Percentiles rank a stretch among this genome's conserved stretches.
phyloP scores from a whole-genome alignment of 1,284 basidiomycete genomes.

The Trametes hirsuta region DNA sequence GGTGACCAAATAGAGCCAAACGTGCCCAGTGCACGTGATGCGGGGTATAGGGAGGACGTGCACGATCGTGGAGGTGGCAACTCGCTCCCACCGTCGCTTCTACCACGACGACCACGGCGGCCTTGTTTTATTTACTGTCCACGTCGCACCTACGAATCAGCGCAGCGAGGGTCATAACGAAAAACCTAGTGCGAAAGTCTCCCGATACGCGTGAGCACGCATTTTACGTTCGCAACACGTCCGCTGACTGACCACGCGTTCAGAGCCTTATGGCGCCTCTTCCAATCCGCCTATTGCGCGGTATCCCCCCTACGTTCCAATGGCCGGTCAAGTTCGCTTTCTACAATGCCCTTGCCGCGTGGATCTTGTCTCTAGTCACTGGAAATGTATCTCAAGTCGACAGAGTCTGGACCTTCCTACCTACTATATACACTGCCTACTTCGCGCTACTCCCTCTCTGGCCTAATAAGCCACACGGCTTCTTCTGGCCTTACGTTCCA shows the following conservation, averaged over 20 bases:
- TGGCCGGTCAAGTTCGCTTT: constrained; percentile 71
- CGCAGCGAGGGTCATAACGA: no score
- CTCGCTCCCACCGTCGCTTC: background rate
- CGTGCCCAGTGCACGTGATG: constrained; percentile 7
- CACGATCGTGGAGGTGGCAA: background rate
- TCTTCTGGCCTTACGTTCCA: constrained; percentile 60
- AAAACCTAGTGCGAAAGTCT: no score
- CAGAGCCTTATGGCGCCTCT: constrained; percentile 20
- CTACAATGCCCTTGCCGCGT: constrained; percentile 50
- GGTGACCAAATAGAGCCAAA: constrained; percentile 6
- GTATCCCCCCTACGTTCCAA: constrained; percentile 42
- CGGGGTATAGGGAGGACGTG: constrained; percentile 10
- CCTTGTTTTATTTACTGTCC: background rate
- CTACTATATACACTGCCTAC: constrained; percentile 78
- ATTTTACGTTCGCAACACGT: background rate
- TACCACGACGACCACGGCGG: background rate
- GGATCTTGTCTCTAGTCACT: constrained; percentile 64
- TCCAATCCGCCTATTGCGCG: constrained; percentile 16
- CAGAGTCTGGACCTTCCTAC: constrained; percentile 64
- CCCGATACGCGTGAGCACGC: background rate
- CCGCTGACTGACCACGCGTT: background rate
- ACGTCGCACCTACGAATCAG: background rate
- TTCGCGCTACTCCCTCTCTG: constrained; percentile 74
- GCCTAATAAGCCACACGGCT: constrained; percentile 48
- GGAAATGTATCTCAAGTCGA: constrained; percentile 89